Evolutionary conservation across 192 early-diverging fungal genomes (phyloP).

Genomic region (Martensiomyces pterosporus): DNA sequence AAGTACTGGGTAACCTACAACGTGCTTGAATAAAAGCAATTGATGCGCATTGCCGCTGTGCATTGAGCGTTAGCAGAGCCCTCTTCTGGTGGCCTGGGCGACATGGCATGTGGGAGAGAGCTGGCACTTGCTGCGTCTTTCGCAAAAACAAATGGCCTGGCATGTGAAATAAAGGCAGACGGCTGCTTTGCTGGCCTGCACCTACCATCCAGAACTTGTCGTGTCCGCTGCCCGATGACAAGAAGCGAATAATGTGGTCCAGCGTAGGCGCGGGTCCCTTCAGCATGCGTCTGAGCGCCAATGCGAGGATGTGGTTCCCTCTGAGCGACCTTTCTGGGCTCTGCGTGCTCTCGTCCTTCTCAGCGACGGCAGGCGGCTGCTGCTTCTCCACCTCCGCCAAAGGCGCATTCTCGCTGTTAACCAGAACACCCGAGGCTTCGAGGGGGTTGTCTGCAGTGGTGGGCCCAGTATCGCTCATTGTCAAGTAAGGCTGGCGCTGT

Average conservation of each 20-base stretch:
- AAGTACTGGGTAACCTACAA: constrained; percentile 84
- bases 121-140: no score
- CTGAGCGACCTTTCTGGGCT: constrained; percentile 14
- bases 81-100: no score
- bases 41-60: no score
- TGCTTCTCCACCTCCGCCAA: not conserved
- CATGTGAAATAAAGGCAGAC: constrained; percentile 9
- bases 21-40: constrained; percentile 5
- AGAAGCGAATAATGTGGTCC: constrained; percentile 57
- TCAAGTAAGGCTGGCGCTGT: no score
- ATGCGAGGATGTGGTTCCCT: constrained; percentile 34
- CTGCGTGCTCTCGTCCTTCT: constrained; percentile 1
- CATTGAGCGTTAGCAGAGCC: no score
- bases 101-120: no score
- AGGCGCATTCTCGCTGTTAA: constrained; percentile 21
- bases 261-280: constrained; percentile 59
- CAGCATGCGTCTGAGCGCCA: constrained; percentile 42
- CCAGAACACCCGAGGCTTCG: constrained; percentile 31
- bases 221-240: constrained; percentile 56
- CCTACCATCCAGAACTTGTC: constrained; percentile 69
- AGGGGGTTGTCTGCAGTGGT: constrained; percentile 30
- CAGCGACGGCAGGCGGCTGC: constrained; percentile 3
- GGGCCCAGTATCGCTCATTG: no score
- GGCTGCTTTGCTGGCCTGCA: not conserved
- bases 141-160: not conserved